Evolutionary conservation across 1,139 yeast genomes (phyloP), one percentile per base, ranked within the genome.

Genomic region (Blastobotrys capitulatus): DNA sequence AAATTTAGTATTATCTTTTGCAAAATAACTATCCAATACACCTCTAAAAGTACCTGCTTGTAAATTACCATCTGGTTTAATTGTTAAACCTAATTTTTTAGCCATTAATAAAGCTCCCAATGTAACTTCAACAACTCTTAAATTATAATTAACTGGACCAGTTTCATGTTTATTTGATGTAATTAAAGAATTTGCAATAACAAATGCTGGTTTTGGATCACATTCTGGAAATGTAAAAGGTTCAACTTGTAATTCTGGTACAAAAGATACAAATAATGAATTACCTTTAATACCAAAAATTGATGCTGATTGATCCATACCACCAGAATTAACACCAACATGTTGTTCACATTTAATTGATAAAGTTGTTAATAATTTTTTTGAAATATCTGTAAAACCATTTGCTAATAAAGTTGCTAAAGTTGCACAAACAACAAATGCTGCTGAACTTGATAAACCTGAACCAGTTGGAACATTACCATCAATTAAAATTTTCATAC

Each of bases 251-350:
- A 83, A 70, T 52, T 72, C 66, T 1, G 90, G 90, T 54, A 75
- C 74, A 66, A 83, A 83, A 54, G 78, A 79, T 40, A 83, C 80
- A 55, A 78, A 74, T 53, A 83, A 65, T 1, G 84, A 85, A 57
- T 82, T 79, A 52, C 73, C 75, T 41, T 67, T 70, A 57, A 77
- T 80, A n/a, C 89, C 89, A 58, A 77, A 82, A 22, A 83, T 75
- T 1, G 85, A 78, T 2, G 90, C 89, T 54, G 84, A 76, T 66
- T 83, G 90, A 63, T 83, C 90, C 86, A 83, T 78, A 40, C 90
- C 90, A 22, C 90, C 90, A 40, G 83, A 80, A 62, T 82, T 83
- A 48, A 83, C 84, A 22, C 90, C 90, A 41, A 83, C 79, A 51
- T 79, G 80, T 66, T 83, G 87, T 61, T 83, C 90, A 45, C 83